Conservation (phyloP, 2,329 filamentous ascomycete genomes). For the Aspergillus japonicus region DNA sequence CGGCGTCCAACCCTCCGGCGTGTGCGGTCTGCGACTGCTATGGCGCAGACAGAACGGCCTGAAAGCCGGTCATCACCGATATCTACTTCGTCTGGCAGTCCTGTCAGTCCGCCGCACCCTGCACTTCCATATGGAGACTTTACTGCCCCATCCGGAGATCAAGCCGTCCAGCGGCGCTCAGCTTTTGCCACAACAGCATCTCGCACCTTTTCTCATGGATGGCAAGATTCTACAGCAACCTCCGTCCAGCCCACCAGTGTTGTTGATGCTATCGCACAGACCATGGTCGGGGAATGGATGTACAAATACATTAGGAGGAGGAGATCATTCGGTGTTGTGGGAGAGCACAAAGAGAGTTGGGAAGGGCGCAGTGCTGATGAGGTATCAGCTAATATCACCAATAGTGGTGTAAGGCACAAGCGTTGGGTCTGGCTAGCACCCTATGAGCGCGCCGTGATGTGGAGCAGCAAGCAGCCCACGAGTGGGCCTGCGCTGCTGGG, state of each 20-base stretch:
- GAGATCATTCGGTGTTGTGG: slow-evolving; percentile 85
- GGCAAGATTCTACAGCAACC: slow-evolving; percentile 55
- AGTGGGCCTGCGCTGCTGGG: slow-evolving; percentile 85
- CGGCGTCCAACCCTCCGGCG: slow-evolving; percentile 69
- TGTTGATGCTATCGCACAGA: slow-evolving; percentile 94
- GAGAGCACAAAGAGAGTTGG: slow-evolving; percentile 46
- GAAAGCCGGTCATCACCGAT: slow-evolving; percentile 51
- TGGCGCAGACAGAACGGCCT: slow-evolving; percentile 56
- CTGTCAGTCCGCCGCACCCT: slow-evolving; percentile 69
- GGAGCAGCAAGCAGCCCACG: slow-evolving; percentile 96
- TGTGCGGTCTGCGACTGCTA: slow-evolving; percentile 75
- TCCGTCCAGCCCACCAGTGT: slow-evolving; percentile 71
- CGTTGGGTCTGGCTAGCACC: slow-evolving; percentile 98
- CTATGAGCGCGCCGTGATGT: slow-evolving; percentile 93
- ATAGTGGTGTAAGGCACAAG: slow-evolving; percentile 74
- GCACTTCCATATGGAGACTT: slow-evolving; percentile 73
- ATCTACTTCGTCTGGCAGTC: slow-evolving; percentile 65
- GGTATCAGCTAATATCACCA: slow-evolving; percentile 66
- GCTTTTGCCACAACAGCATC: slow-evolving; percentile 26
- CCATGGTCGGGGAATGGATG: slow-evolving; percentile 85
- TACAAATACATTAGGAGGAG: slow-evolving; percentile 55
- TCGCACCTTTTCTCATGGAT: slow-evolving; percentile 32
- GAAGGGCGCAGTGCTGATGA: slow-evolving; percentile 63
- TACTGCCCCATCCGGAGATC: slow-evolving; percentile 48
- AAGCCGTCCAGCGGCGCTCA: slow-evolving; percentile 21